Base-by-base conservation (phyloP, 257 asterid genomes). In the Fraxinus americana region DNA sequence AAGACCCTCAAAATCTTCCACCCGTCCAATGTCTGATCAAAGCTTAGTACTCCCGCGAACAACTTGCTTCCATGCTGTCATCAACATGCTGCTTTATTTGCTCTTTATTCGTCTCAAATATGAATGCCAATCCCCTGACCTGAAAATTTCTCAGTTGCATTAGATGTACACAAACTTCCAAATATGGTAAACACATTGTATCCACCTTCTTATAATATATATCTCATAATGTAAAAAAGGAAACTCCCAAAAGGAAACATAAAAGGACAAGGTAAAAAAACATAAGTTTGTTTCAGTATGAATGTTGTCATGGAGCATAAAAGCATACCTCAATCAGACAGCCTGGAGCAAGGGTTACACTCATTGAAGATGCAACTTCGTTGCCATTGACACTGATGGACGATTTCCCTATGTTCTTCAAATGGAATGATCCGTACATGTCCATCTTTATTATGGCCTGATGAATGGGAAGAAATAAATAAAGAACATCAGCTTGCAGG, bases 371-470 rank as follows among this genome's bases (percentile, higher is more conserved):
- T 34, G 69, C 68, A 61, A 90, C 83, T 54, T 72, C 88, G 69
- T 72, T 85, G 52, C 90, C 94, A 68, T 89, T 89, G 30, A 90
- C 83, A 30, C 39, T 82, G 16, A 89, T 79, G 6, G 87, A 45
- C 48, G 11, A 39, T 80, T 81, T 90, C 34, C 97, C 97, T 1
- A 85, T 77, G 85, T 92, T 92, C 82, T 70, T 88, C 81, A 90
- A 76, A 63, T 75, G 90, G 82, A 90, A 92, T 68, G 72, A 67
- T 74, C 94, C 97, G 27, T 71, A 10, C 69, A 2, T 45, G 81
- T 84, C 91, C 92, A 90, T 75, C 81, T 85, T 88, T 74, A 90
- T 68, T 14, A 72, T 75, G 43, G 97, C 97, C 97, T 92, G 81
- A 77, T 16, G 67, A 75, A 71, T 48, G 39, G 48, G 45, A 76